Conservation (phyloP, 257 asterid species). For the Fraxinus americana region DNA sequence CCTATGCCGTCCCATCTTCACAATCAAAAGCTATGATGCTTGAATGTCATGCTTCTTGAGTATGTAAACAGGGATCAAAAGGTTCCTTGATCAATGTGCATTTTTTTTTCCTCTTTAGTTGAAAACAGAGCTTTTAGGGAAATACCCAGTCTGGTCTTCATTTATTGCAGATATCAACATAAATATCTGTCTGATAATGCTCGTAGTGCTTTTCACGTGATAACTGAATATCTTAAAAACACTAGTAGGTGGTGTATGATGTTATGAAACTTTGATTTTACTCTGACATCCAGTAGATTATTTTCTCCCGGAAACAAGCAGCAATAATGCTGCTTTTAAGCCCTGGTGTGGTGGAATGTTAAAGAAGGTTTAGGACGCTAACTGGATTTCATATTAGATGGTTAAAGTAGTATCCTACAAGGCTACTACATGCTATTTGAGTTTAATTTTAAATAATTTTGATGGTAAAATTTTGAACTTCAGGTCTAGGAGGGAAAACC, state of each 20-base stretch:
- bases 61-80: not conserved
- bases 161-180: constrained; percentile 6
- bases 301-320: constrained; percentile 10
- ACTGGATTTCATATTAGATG: not conserved
- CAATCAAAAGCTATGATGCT: not conserved
- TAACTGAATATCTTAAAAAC: not conserved
- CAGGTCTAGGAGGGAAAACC: constrained; percentile 89
- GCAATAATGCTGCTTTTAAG: not conserved
- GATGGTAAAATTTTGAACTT: constrained; percentile 19
- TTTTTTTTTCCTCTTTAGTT: not conserved
- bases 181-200: not conserved
- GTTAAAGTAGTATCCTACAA: not conserved
- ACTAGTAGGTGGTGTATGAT: constrained; percentile 7
- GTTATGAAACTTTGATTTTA: not conserved
- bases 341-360: not conserved
- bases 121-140: not conserved
- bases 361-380: not conserved
- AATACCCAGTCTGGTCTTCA: not conserved
- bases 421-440: not conserved
- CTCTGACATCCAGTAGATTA: not conserved
- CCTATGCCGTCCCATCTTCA: not conserved
- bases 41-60: constrained; percentile 1
- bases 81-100: not conserved
- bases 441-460: constrained; percentile 7
- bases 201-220: not conserved